These are phyloP conservation scores for Fagopyrum esculentum DNA, from an alignment of 148 eudicot genomes.

Conservation along the genomic window DNA sequence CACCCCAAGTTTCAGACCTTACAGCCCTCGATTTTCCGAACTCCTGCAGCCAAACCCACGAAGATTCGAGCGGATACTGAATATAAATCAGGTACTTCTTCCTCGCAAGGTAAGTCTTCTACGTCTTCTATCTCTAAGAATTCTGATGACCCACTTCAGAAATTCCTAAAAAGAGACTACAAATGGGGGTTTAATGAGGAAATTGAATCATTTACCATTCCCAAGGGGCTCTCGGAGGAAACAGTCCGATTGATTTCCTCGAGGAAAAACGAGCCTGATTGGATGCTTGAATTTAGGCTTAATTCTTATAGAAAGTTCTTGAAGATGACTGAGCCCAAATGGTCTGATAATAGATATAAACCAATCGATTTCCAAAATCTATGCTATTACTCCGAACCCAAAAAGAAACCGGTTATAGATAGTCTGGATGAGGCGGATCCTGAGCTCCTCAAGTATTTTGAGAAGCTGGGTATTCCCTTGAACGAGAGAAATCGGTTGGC, in stretches of 20 bases:
- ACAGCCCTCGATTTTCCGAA: slow-evolving; percentile 21
- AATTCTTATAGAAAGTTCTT: slow-evolving; percentile 58
- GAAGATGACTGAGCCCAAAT: slow-evolving; percentile 69
- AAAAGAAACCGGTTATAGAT: slow-evolving; percentile 69
- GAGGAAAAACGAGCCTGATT: slow-evolving; percentile 73
- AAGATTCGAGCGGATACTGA: slow-evolving; percentile 57
- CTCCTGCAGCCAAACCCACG: slow-evolving; percentile 20
- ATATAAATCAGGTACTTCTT: slow-evolving; percentile 58
- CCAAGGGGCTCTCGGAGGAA: slow-evolving; percentile 75
- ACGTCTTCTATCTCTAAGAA: slow-evolving; percentile 14
- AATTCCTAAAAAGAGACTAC: slow-evolving; percentile 70
- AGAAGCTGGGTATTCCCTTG: slow-evolving; percentile 63
- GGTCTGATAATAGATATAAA: slow-evolving; percentile 88
- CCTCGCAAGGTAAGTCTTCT: slow-evolving; percentile 7
- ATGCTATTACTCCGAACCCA: slow-evolving; percentile 80
- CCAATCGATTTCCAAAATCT: slow-evolving; percentile 49
- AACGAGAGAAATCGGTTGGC: slow-evolving; percentile 76
- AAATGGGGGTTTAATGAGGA: slow-evolving; percentile 72
- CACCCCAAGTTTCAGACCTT: slow-evolving; percentile 24
- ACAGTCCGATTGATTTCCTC: slow-evolving; percentile 64
- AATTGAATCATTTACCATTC: slow-evolving; percentile 76
- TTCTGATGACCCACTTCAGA: slow-evolving; percentile 64
- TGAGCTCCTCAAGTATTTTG: slow-evolving; percentile 75
- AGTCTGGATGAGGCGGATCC: slow-evolving; percentile 94
- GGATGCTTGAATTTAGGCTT: slow-evolving; percentile 89